Base-by-base conservation (phyloP, 2,329 filamentous ascomycete species). In the Beauveria brongniartii region DNA sequence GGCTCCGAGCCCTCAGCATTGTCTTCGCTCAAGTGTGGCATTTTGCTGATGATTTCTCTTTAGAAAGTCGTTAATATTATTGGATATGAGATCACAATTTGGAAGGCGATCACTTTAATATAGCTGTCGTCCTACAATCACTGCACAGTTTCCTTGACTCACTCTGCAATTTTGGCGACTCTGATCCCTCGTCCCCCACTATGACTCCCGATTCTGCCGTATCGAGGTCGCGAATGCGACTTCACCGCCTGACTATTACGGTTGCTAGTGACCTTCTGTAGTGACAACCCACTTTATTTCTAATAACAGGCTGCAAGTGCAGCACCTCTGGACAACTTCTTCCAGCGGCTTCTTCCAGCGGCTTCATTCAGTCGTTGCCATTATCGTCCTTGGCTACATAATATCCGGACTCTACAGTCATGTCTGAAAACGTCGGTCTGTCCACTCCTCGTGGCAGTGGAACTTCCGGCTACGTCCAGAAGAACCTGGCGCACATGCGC, bases 391-490 rank as follows among this genome's bases (percentile, higher is more conserved):
- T 24, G 4, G 3, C 6, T 30, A 5, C 14, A 40, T 40, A 1
- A 26, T 26, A 5, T 1, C 12, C 20, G 26, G 20, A 41, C 18
- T 30, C 12, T 48, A 41, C 18, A 44, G 70, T 40, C 68, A 97
- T 97, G 94, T 94, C 92, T 63, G 92, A 94, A 66, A 99, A 99
- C 78, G 94, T 99, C 70, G 95, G 94, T 62, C 91, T 99, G 69
- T 87, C 89, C 61, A 99, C 94, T 5, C 94, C 94, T 3, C 88
- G 94, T 70, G 94, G 94, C 67, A 96, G 90, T 72, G 94, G 94
- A 53, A 99, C 94, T 61, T 97, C 93, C 1, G 94, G 94, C 72
- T 97, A 97, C 73, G 93, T 99, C 61, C 93, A 97, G 77, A 91
- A 92, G 74, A 99, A 97, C 78, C 85, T 92, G 41, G 94, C 94